Base-by-base conservation (phyloP, 179 eudicot genomes). In the Patellifolia procumbens region DNA sequence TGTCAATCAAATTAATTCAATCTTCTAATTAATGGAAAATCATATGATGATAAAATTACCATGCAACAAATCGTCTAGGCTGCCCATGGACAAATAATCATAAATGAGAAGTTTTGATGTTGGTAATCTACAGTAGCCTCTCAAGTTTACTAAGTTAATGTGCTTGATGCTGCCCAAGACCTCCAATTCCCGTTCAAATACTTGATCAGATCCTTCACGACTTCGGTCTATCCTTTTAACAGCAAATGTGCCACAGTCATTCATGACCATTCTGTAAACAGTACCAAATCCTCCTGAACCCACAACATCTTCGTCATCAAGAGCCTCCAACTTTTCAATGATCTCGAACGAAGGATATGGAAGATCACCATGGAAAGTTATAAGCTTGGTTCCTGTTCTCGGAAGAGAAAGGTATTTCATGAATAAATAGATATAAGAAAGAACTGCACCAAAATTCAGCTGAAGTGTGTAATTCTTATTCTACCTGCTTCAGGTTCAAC, bases 241-340 rank as follows among this genome's bases (percentile, higher is more conserved):
- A 61, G 99, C 99, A 83, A 93, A 94, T 72, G 92, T 90, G 34
- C 89, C 93, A 86, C 94, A 91, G 81, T 94, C 98, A 84, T 92
- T 91, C 98, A 94, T 94, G 72, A 91, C 98, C 94, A 94, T 87
- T 78, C 91, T 83, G 71, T 92, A 94, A 2, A 94, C 98, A 7
- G 97, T 94, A 45, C 97, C 98, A 78, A 86, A 94, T 15, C 98
- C 98, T 70, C 98, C 98, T 5, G 97, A 87, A 70, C 98, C 98
- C 31, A 94, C 97, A 62, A 94, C 81, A 59, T 94, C 90, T 77
- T 94, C 97, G 52, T 88, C 91, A 15, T 86, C 86, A 65, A 94
- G 91, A 52, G 94, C 84, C 79, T 94, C 98, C 34, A 94, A 86
- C 82, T 94, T 94, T 80, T 91, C 97, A 48, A 94, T 87, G 70